These are phyloP conservation scores for Leccinum ochraceum DNA, from an alignment of 768 basidiomycete genomes.

Conservation along the genomic window DNA sequence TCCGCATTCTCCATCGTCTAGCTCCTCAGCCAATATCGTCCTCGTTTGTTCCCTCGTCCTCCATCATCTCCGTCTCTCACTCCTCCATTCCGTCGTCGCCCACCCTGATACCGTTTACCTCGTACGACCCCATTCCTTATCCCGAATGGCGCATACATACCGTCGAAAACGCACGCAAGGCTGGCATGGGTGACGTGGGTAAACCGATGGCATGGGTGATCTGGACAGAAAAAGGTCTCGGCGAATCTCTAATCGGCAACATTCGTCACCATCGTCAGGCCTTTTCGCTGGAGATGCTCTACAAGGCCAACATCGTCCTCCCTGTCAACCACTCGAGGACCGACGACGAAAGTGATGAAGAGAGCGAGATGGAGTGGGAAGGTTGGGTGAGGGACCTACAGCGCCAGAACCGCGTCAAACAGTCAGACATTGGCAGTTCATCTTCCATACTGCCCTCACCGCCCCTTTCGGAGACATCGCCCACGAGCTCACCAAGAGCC, in stretches of 20 bases:
- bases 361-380: slow-evolving; percentile 65
- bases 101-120: slow-evolving; percentile 21
- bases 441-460: slow-evolving; percentile 27
- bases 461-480: slow-evolving; percentile 29
- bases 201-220: slow-evolving; percentile 52
- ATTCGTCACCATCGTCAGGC: slow-evolving; percentile 25
- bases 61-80: slow-evolving; percentile 60
- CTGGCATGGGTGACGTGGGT: slow-evolving; percentile 59
- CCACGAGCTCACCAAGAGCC: slow-evolving; percentile 23
- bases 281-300: slow-evolving; percentile 26
- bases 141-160: slow-evolving; percentile 66
- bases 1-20: slow-evolving; percentile 54
- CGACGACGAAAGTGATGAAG: slow-evolving; percentile 41
- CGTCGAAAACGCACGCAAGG: slow-evolving; percentile 50
- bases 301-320: slow-evolving; percentile 14
- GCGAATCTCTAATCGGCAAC: slow-evolving; percentile 22
- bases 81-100: slow-evolving; percentile 11
- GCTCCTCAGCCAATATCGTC: slow-evolving; percentile 37
- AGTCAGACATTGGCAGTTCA: slow-evolving; percentile 1
- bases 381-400: slow-evolving; percentile 64
- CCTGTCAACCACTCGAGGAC: slow-evolving; percentile 16
- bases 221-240: slow-evolving; percentile 31
- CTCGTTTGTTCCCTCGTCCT: slow-evolving; percentile 42
- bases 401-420: slow-evolving; percentile 34
- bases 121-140: slow-evolving; percentile 48